Evolutionary conservation across 2,329 filamentous ascomycete genomes (phyloP).

Genomic region (Balansia obtecta): DNA sequence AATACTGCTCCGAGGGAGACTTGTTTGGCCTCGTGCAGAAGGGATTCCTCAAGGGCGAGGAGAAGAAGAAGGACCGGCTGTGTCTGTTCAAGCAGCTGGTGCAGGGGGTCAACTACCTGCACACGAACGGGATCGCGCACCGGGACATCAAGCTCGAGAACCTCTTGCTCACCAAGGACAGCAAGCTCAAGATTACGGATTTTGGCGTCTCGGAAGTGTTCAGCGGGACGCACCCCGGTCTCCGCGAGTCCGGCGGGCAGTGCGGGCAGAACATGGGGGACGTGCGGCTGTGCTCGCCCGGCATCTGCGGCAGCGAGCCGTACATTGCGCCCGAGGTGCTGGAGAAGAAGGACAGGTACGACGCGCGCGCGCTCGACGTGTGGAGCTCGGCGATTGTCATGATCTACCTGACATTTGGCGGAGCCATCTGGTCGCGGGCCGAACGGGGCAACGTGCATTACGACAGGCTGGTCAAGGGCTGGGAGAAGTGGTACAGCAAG

Average conservation of each 20-base stretch:
- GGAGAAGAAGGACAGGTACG: slow-evolving; percentile 49
- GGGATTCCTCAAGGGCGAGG: slow-evolving; percentile 51
- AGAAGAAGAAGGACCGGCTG: slow-evolving; percentile 55
- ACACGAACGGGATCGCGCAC: slow-evolving; percentile 75
- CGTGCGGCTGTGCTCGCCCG: slow-evolving; percentile 59
- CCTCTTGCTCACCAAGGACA: slow-evolving; percentile 63
- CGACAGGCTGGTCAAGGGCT: slow-evolving; percentile 50
- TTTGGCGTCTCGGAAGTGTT: slow-evolving; percentile 87
- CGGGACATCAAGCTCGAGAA: slow-evolving; percentile 89
- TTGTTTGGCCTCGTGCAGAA: slow-evolving; percentile 64
- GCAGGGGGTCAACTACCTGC: slow-evolving; percentile 70
- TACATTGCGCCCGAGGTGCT: slow-evolving; percentile 84
- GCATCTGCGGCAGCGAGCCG: slow-evolving; percentile 73
- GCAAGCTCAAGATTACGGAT: slow-evolving; percentile 81
- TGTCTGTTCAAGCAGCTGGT: slow-evolving; percentile 87
- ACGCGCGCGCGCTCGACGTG: slow-evolving; percentile 70
- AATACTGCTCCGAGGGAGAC: slow-evolving; percentile 76
- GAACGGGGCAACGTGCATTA: slow-evolving; percentile 46
- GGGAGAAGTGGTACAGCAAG: slow-evolving; percentile 53
- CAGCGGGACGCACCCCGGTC: slow-evolving; percentile 65
- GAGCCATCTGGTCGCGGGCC: slow-evolving; percentile 63
- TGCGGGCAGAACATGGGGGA: slow-evolving; percentile 64
- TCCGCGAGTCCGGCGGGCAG: slow-evolving; percentile 58
- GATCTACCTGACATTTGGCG: slow-evolving; percentile 61
- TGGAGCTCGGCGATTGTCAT: slow-evolving; percentile 81